Evolutionary conservation across 129 eudicot genomes (phyloP).

Genomic region (Saussurea involucrata): DNA sequence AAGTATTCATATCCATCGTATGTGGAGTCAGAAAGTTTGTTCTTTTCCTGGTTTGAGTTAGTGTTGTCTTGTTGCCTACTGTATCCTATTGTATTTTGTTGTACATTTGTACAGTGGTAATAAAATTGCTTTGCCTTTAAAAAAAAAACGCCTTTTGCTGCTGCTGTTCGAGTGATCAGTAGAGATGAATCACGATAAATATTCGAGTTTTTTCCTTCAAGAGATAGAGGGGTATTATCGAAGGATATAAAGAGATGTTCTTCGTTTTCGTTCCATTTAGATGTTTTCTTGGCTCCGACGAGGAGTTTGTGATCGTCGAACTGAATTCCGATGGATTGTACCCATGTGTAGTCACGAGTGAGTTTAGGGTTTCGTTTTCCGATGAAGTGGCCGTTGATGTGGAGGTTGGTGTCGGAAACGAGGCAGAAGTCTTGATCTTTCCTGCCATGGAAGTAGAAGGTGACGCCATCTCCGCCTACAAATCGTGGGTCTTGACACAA

Average conservation of each 20-base stretch:
- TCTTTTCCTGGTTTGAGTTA: no score
- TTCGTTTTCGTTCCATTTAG: constrained; percentile 35
- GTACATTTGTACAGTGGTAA: no score
- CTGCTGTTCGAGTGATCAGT: constrained; percentile 26
- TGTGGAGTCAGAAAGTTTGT: no score
- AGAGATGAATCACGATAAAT: constrained; percentile 18
- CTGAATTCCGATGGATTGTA: constrained; percentile 37
- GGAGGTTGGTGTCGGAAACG: constrained; percentile 43
- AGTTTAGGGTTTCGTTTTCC: constrained; percentile 44
- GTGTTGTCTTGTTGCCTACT: no score
- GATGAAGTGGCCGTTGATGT: constrained; percentile 52
- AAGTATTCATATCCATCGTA: no score
- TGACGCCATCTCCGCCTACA: constrained; percentile 47
- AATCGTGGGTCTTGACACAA: constrained; percentile 52
- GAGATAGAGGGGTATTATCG: constrained; percentile 14
- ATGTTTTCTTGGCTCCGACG: constrained; percentile 29
- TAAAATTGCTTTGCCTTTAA: no score
- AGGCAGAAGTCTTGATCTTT: constrained; percentile 50
- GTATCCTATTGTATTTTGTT: no score
- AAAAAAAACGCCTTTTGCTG: constrained; percentile 19
- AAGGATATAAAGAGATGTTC: constrained; percentile 33
- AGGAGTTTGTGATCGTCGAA: constrained; percentile 42
- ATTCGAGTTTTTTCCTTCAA: constrained; percentile 20
- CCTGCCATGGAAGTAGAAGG: constrained; percentile 53
- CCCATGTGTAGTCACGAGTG: constrained; percentile 52